phyloP scores from a whole-genome alignment of 2,329 filamentous ascomycete genomes.

The Sporothrix inflata region DNA sequence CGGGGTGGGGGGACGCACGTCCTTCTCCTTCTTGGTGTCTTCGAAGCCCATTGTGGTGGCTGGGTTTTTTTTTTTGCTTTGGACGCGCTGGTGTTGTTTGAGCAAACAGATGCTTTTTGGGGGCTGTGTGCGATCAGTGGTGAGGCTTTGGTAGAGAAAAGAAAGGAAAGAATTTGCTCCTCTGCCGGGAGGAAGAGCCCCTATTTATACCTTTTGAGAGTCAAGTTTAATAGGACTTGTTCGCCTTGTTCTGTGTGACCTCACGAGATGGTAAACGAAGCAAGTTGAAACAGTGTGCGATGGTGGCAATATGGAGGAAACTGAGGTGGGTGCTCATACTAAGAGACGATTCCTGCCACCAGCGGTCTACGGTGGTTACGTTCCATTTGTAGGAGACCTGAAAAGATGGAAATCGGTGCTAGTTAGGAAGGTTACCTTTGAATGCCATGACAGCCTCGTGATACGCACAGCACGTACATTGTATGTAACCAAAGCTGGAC shows the following conservation, averaged over 20 bases:
- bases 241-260: neutral
- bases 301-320: neutral
- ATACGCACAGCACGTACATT: neutral
- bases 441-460: neutral
- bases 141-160: neutral
- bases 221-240: neutral
- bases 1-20: neutral
- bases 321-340: too few relatives aligned
- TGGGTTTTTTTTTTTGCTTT: neutral
- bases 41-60: neutral
- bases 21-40: neutral
- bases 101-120: neutral
- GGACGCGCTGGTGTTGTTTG: neutral
- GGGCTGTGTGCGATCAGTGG: neutral
- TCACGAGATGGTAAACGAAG: neutral
- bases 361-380: too few relatives aligned
- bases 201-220: slow-evolving; percentile 3
- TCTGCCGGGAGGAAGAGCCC: neutral
- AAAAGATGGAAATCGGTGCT: too few relatives aligned
- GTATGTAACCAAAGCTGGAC: neutral
- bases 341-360: too few relatives aligned
- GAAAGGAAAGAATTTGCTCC: neutral
- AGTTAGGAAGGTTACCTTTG: too few relatives aligned
- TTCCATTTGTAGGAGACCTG: too few relatives aligned
- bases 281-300: neutral